Conservation (phyloP, 768 basidiomycete species). For the Agrocybe pediades region DNA sequence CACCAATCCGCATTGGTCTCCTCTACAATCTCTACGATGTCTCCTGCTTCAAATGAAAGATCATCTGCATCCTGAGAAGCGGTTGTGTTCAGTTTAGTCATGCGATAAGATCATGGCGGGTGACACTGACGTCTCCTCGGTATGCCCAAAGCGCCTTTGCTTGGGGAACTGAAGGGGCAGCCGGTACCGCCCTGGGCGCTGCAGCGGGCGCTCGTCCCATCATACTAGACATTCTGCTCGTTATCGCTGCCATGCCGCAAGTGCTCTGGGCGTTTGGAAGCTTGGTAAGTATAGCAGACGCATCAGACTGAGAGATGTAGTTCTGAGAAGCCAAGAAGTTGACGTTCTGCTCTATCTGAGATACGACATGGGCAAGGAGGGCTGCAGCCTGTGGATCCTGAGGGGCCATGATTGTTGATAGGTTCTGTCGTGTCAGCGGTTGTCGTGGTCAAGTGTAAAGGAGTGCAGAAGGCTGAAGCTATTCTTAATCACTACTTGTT, state of each 20-base stretch:
- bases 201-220: constrained; percentile 9
- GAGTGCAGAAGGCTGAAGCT: neutral
- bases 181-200: constrained; percentile 8
- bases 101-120: neutral
- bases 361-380: constrained; percentile 59
- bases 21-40: constrained; percentile 74
- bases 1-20: constrained; percentile 91
- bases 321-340: constrained; percentile 58
- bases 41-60: constrained; percentile 74
- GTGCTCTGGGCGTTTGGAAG: constrained; percentile 34
- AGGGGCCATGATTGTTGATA: constrained; percentile 28
- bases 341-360: constrained; percentile 57
- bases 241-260: constrained; percentile 20
- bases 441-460: neutral
- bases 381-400: constrained; percentile 40
- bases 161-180: constrained; percentile 25
- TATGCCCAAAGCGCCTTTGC: constrained; percentile 70
- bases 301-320: constrained; percentile 52
- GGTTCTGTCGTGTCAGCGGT: neutral
- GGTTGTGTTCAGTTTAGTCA: constrained; percentile 3
- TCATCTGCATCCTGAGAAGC: constrained; percentile 71
- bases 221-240: constrained; percentile 20
- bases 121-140: constrained; percentile 56
- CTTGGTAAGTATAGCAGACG: constrained; percentile 48
- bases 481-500: neutral